Conservation (phyloP, 176 grass and related monocot species). For the Bolboschoenus planiculmis region DNA sequence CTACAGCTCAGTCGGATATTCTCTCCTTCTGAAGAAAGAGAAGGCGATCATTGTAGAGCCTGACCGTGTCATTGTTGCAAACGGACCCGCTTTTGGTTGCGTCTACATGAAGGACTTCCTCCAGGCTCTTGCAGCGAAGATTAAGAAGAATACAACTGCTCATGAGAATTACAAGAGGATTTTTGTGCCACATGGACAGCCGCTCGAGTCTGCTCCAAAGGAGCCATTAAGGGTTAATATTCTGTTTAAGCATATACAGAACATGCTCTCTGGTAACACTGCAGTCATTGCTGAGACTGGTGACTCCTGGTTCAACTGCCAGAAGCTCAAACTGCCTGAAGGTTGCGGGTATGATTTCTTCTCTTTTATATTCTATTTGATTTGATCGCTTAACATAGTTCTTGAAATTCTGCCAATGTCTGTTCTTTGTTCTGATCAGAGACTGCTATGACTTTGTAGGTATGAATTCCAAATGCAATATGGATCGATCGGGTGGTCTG, state of each 20-base stretch:
- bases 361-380: not conserved
- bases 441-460: constrained; percentile 17
- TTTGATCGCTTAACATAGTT: not conserved
- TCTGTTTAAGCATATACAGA: constrained; percentile 73
- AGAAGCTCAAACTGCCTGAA: constrained; percentile 71
- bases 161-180: constrained; percentile 75
- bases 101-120: constrained; percentile 77
- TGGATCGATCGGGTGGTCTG: constrained; percentile 70
- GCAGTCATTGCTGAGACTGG: constrained; percentile 75
- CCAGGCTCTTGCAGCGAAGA: constrained; percentile 42
- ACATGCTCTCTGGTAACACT: constrained; percentile 47
- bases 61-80: constrained; percentile 57
- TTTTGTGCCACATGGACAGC: constrained; percentile 64
- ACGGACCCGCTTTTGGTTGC: constrained; percentile 61
- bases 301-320: constrained; percentile 92
- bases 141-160: constrained; percentile 63
- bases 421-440: not conserved
- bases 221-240: constrained; percentile 71
- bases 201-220: constrained; percentile 37
- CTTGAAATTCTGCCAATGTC: not conserved
- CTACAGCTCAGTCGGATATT: constrained; percentile 90
- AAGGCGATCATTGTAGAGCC: constrained; percentile 76
- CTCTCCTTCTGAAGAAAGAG: constrained; percentile 84
- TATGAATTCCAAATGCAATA: constrained; percentile 95
- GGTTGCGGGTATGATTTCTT: constrained; percentile 61